phyloP scores from a whole-genome alignment of 805 yeast species.

The Blastobotrys chiropterorum region DNA sequence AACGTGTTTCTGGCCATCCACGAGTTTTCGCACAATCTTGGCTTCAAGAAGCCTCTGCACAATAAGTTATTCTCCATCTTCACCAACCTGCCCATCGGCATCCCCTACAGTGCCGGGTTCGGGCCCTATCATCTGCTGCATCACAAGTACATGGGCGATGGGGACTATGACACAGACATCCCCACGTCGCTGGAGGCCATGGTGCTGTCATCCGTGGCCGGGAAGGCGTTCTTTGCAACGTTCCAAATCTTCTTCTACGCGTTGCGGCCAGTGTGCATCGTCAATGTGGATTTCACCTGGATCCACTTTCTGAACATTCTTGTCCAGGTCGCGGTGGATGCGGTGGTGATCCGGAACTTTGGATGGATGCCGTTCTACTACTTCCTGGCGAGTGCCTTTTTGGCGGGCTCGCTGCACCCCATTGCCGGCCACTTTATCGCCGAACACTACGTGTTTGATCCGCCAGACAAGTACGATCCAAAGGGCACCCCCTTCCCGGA shows the following conservation, averaged over 20 bases:
- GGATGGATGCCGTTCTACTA: constrained; percentile 61
- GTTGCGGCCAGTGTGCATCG: constrained; percentile 79
- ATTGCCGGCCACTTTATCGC: constrained; percentile 94
- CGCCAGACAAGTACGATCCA: constrained; percentile 39
- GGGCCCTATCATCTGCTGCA: constrained; percentile 89
- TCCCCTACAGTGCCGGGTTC: constrained; percentile 84
- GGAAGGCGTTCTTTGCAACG: constrained; percentile 85
- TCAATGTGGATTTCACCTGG: constrained; percentile 65
- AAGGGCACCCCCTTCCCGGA: constrained; percentile 43
- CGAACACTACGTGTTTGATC: constrained; percentile 79
- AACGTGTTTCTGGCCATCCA: constrained; percentile 83
- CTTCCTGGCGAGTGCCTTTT: constrained; percentile 67
- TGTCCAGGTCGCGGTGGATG: constrained; percentile 54
- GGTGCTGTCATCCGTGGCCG: constrained; percentile 66
- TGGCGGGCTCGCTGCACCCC: constrained; percentile 91
- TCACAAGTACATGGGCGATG: constrained; percentile 86
- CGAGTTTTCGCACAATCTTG: constrained; percentile 79
- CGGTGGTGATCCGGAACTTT: constrained; percentile 49
- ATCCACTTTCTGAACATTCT: constrained; percentile 66
- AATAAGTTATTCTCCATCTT: constrained; percentile 73
- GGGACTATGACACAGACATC: constrained; percentile 74
- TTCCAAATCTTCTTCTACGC: constrained; percentile 89
- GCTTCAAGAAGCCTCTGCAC: constrained; percentile 69
- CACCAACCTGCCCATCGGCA: constrained; percentile 79
- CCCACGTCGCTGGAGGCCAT: constrained; percentile 78